Base-by-base conservation (phyloP, 1,284 basidiomycete species). In the Malassezia pachydermatis region DNA sequence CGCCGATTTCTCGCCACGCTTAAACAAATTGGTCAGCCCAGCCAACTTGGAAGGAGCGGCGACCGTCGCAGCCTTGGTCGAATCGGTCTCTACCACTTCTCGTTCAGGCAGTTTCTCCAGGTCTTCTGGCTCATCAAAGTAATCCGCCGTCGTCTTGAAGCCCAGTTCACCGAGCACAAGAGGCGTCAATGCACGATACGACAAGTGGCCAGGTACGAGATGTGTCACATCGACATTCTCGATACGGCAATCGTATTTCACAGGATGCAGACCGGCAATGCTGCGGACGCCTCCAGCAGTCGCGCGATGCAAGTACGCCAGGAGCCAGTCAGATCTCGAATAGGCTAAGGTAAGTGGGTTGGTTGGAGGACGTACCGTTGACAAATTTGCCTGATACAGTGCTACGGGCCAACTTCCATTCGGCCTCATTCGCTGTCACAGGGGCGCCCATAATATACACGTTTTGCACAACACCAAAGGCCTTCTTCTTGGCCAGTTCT, bases 111-210 rank as follows among this genome's bases (percentile, higher is more conserved):
- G 60, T 23, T 59, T 57, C 19, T 55, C 55, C 17, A 71, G 51
- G 27, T 67, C 64, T 35, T 70, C 68, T 5, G 68, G 68, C 54
- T 71, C 68, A 47, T 71, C 68, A 56, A 71, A 71, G 59, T 68
- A 71, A 51, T 71, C 68, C 2, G 67, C 67, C 0, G 67, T 70
- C 14, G 61, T 63, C 29, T 60, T 56, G 54, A 71, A 71, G 28
- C 67, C 67, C 4, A 71, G 58, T 57, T 71, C 63, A 39, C 63
- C 52, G 16, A 71, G 55, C 9, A 71, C 65, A 6, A 70, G 56
- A 20, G 68, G 68, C 58, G 66, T 71, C 39, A 69, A 40, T 2
- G 67, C 59, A 14, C 68, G 63, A 37, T 71, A 71, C 14, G 57
- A 57, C 3, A 71, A 49, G 40, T 71, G 68, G 6, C 68, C 68